Evolutionary conservation across 1,284 basidiomycete species (phyloP), one percentile per base, ranked within the genome.

Genomic region (Ganoderma meredithae): DNA sequence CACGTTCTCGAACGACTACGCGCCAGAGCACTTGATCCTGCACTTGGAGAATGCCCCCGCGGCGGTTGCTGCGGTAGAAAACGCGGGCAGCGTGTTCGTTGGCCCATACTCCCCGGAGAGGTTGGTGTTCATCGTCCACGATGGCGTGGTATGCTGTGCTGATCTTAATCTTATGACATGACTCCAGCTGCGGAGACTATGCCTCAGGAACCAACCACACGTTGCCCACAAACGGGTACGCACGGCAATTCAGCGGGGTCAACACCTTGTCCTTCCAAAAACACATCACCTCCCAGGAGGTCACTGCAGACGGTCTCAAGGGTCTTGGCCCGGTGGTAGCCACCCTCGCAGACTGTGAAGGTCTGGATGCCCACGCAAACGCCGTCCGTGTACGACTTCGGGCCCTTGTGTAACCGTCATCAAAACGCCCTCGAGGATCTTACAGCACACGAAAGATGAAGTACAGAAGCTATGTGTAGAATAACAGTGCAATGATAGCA

Each of bases 191-290:
- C 79, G 98, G 98, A 43, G 98, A 99, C 80, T 99, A 99, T 76
- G 98, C 98, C 3, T 97, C 95, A 0, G 98, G 98, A 27, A 99
- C 98, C 10, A 99, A 99, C 81, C 98, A 99, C 84, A 98, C 97
- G 0, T 86, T 97, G 41, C 95, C 95, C 33, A 97, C 95, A 4
- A 96, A 96, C 76, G 97, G 96, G 25, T 99, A 97, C 78, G 98
- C 98, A 17, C 92, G 96, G 66, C 97, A 99, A 79, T 99, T 98
- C 84, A 97, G 95, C 73, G 98, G 98, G 19, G 98, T 99, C 74
- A 99, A 98, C 82, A 99, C 97, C 0, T 85, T 90, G 25, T 96
- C 96, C 1, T 99, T 99, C 91, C 96, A 99, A 81, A 99, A 99
- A 82, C 94, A 99, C 81, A 98, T 99, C 77, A 99, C 98, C 7